Percentiles rank a stretch among this genome's conserved stretches.
phyloP scores from a whole-genome alignment of 208 protist genomes.

The Leishmania gerbilli region DNA sequence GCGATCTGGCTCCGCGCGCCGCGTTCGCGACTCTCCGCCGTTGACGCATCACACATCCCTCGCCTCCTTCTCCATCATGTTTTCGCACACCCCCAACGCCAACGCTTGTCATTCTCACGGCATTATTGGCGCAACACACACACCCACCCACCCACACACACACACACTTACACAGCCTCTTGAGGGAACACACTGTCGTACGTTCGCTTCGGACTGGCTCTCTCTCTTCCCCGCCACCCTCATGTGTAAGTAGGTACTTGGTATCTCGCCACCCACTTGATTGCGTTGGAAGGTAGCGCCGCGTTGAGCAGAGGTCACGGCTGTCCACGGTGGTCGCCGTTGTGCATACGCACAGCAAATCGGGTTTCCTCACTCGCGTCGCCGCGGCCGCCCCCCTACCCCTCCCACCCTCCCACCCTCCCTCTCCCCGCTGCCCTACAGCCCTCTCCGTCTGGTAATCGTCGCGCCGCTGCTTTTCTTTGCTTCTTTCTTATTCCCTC shows the following conservation, averaged over 20 bases:
- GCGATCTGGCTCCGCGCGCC: neutral
- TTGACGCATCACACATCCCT: neutral
- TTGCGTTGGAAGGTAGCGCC: neutral
- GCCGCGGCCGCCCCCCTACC: neutral
- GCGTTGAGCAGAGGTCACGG: too few relatives aligned
- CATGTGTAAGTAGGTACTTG: neutral
- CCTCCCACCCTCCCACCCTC: neutral
- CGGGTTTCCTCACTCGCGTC: neutral
- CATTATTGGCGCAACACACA: neutral
- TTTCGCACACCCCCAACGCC: neutral
- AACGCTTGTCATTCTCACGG: neutral
- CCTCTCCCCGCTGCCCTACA: neutral
- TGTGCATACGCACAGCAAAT: neutral
- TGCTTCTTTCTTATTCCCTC: too few relatives aligned
- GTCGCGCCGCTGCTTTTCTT: neutral
- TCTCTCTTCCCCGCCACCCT: neutral
- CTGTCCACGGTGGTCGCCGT: neutral
- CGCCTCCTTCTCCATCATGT: neutral
- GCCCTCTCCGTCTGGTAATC: neutral
- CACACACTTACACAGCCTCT: neutral
- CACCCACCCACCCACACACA: neutral
- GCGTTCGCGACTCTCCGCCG: neutral
- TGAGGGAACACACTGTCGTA: neutral
- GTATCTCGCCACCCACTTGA: neutral
- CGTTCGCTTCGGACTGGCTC: neutral